Evolutionary conservation across 2,329 filamentous ascomycete genomes (phyloP).

Genomic region (Macrophomina phaseolina): DNA sequence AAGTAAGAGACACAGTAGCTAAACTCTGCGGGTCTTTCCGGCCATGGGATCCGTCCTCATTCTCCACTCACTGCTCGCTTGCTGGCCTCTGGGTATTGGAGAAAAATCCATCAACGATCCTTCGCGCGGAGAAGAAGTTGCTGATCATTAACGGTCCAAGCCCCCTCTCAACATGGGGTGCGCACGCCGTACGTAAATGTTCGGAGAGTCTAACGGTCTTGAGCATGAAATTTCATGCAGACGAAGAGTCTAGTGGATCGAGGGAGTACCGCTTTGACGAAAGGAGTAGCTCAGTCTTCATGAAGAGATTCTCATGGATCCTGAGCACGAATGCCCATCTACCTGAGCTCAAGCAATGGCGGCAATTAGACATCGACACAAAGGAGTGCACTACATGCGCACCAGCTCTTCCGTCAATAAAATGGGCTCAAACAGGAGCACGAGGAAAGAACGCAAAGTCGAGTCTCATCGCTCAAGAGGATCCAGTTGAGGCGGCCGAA

Average conservation of each 20-base stretch:
- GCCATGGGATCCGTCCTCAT: constrained; percentile 34
- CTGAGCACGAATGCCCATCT: constrained; percentile 32
- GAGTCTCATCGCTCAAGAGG: constrained; percentile 35
- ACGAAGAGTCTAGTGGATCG: background rate
- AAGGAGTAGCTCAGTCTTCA: constrained; percentile 1
- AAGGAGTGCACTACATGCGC: constrained; percentile 34
- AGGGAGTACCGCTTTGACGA: background rate
- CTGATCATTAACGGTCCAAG: background rate
- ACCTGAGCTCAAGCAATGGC: constrained; percentile 35
- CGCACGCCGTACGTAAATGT: constrained; percentile 29
- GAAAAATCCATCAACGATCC: background rate
- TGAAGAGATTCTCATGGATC: constrained; percentile 34
- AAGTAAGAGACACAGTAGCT: constrained; percentile 54
- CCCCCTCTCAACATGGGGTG: background rate
- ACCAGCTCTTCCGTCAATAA: constrained; percentile 34
- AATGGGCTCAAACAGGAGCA: constrained; percentile 36
- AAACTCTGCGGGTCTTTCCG: constrained; percentile 46
- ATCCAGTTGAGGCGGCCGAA: constrained; percentile 53
- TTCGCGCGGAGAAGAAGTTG: background rate
- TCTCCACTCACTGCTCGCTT: background rate
- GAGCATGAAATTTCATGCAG: constrained; percentile 30
- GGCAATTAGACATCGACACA: background rate
- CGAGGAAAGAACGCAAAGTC: background rate
- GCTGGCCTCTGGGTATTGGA: background rate
- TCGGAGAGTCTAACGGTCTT: constrained; percentile 33